Conservation (phyloP, 192 early-diverging fungal species). For the Podila verticillata region DNA sequence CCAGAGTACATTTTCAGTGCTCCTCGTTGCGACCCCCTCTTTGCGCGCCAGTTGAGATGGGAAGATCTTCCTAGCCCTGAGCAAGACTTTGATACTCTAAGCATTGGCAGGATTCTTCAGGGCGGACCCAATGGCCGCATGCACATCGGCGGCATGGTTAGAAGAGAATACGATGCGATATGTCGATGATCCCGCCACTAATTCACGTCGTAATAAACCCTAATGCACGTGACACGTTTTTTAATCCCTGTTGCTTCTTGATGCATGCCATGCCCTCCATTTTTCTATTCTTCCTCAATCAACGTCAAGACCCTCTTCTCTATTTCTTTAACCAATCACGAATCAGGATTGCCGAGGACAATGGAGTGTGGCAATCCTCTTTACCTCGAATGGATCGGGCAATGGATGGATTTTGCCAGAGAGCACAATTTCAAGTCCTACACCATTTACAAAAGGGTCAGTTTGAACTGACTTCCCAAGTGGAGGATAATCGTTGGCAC, state of each 20-base stretch:
- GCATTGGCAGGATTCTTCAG: slow-evolving; percentile 18
- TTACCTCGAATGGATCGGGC: slow-evolving; percentile 71
- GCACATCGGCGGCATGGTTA: slow-evolving; percentile 36
- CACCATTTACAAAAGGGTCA: slow-evolving; percentile 66
- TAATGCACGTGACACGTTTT: not conserved
- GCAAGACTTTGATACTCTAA: slow-evolving; percentile 28
- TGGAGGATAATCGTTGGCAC: too few relatives aligned
- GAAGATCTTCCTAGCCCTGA: slow-evolving; percentile 33
- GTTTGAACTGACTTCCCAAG: not conserved
- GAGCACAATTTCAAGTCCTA: slow-evolving; percentile 59
- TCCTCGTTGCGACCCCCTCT: slow-evolving; percentile 9
- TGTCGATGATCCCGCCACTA: slow-evolving; percentile 21
- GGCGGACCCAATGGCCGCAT: slow-evolving; percentile 9
- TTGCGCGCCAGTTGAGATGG: slow-evolving; percentile 19
- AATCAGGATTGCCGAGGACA: not conserved
- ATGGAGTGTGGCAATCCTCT: slow-evolving; percentile 74
- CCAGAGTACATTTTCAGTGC: slow-evolving; percentile 67
- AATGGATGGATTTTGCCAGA: slow-evolving; percentile 70
- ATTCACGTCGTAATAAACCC: too few relatives aligned
- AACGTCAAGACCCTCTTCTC: too few relatives aligned
- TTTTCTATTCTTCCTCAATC: too few relatives aligned
- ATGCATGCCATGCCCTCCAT: too few relatives aligned
- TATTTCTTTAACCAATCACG: too few relatives aligned
- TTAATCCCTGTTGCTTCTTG: not conserved
- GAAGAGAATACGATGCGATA: slow-evolving; percentile 32